A percentile compares a stretch with the other conserved stretches of the same genome.
phyloP scores from a whole-genome alignment of 306 rosid species.

The Cucurbita maxima region DNA sequence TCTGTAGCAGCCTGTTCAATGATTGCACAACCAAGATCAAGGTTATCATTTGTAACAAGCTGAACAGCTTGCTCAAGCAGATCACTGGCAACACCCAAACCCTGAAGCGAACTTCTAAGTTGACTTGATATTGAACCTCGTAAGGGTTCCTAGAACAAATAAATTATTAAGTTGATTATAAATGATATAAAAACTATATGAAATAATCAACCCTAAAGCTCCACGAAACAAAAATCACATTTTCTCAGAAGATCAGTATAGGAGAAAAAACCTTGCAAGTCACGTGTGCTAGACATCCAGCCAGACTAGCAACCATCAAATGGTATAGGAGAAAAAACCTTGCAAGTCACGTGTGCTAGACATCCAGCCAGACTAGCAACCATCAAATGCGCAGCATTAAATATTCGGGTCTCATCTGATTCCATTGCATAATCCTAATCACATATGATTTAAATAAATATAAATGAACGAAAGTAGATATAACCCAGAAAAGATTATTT shows the following conservation, averaged over 20 bases:
- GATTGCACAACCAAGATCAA: conserved; percentile 94
- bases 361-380: conserved; percentile 97
- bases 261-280: conserved; percentile 70
- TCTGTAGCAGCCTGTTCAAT: conserved; percentile 97
- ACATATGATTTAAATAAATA: conserved; percentile 6
- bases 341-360: conserved; percentile 97
- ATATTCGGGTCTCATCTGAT: conserved; percentile 85
- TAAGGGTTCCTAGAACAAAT: conserved; percentile 62
- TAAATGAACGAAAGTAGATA: not conserved
- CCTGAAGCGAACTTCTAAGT: conserved; percentile 75
- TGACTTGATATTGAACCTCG: conserved; percentile 69
- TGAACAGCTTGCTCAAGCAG: conserved; percentile 86
- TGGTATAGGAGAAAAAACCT: conserved; percentile 37
- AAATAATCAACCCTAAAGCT: not conserved
- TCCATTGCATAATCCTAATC: conserved; percentile 93
- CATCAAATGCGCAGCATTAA: conserved; percentile 96
- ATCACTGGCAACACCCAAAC: conserved; percentile 42
- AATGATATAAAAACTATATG: conserved; percentile 6
- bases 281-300: conserved; percentile 95
- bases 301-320: conserved; percentile 96
- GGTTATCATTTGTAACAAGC: conserved; percentile 89
- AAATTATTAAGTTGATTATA: not conserved
- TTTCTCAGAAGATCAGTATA: not conserved
- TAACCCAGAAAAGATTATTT: not conserved
- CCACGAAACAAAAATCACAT: not conserved